Percentiles rank a stretch among this genome's conserved stretches.
Evolutionary conservation across 1,139 yeast genomes (phyloP).

Genomic region (Taiozyma sp.): DNA sequence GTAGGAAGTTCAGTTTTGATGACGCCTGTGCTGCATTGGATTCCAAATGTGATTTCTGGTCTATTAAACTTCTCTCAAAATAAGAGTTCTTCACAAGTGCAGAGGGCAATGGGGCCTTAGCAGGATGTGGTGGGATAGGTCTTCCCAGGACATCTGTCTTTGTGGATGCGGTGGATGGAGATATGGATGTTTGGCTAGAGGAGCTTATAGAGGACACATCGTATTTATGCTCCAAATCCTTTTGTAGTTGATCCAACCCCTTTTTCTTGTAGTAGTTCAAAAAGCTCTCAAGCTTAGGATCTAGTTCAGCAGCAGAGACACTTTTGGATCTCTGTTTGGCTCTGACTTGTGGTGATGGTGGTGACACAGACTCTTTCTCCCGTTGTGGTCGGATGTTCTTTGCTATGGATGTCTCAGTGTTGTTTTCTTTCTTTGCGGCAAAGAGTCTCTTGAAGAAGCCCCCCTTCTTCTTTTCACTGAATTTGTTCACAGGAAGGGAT

Average conservation of each 20-base stretch:
- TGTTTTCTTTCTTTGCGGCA: constrained; percentile 27
- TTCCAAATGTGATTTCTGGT: constrained; percentile 3
- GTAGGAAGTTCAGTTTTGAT: constrained; percentile 16
- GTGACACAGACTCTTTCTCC: background rate
- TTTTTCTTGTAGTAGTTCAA: constrained; percentile 44
- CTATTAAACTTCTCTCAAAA: constrained; percentile 19
- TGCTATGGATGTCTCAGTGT: background rate
- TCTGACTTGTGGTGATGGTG: constrained; percentile 2
- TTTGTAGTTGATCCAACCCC: constrained; percentile 28
- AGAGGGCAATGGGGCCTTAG: constrained; percentile 41
- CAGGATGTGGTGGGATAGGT: constrained; percentile 46
- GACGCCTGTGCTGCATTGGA: constrained; percentile 3
- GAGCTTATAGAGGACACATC: background rate
- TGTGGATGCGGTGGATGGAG: constrained; percentile 8
- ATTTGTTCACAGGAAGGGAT: constrained; percentile 24
- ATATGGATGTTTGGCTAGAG: constrained; percentile 7
- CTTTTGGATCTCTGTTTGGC: constrained; percentile 16
- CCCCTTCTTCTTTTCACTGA: constrained; percentile 27
- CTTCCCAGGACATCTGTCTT: constrained; percentile 33
- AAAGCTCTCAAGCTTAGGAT: constrained; percentile 57
- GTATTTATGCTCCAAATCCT: constrained; percentile 9
- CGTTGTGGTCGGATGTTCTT: constrained; percentile 3
- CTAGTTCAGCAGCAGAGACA: constrained; percentile 26
- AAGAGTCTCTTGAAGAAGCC: constrained; percentile 34
- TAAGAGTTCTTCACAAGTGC: constrained; percentile 33